Percentiles rank a stretch among this genome's conserved stretches.
Conservation (phyloP, 768 basidiomycete species). For the Serendipita vermifera region DNA sequence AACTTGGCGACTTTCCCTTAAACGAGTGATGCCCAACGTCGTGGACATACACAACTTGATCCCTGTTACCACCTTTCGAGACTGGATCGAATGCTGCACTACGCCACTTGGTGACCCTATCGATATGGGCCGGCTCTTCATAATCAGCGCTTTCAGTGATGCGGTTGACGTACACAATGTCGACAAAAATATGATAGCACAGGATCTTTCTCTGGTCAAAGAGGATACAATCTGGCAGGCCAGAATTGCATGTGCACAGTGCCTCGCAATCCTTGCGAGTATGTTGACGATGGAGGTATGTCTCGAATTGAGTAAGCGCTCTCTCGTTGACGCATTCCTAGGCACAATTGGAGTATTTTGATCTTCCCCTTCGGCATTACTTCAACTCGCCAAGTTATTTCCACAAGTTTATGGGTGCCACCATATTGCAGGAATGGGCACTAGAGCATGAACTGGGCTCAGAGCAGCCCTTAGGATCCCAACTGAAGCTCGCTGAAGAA, state of each 20-base stretch:
- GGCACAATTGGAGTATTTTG: constrained; percentile 52
- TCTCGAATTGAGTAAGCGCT: not conserved
- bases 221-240: constrained; percentile 67
- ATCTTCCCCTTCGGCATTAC: constrained; percentile 64
- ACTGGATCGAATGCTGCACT: constrained; percentile 84
- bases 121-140: constrained; percentile 55
- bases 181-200: constrained; percentile 87
- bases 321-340: constrained; percentile 21
- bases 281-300: constrained; percentile 52
- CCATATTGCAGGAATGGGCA: constrained; percentile 90
- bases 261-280: constrained; percentile 55
- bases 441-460: constrained; percentile 26
- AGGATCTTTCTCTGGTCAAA: constrained; percentile 74
- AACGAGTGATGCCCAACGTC: constrained; percentile 18
- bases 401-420: constrained; percentile 74
- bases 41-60: constrained; percentile 5
- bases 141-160: constrained; percentile 38
- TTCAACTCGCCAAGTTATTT: constrained; percentile 81
- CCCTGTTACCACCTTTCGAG: constrained; percentile 19
- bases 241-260: constrained; percentile 62
- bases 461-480: constrained; percentile 39
- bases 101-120: constrained; percentile 75
- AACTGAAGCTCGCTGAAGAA: constrained; percentile 47
- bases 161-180: constrained; percentile 62
- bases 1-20: constrained; percentile 62